Base-by-base conservation (phyloP, 768 basidiomycete species). In the Clitopilus hobsonii region DNA sequence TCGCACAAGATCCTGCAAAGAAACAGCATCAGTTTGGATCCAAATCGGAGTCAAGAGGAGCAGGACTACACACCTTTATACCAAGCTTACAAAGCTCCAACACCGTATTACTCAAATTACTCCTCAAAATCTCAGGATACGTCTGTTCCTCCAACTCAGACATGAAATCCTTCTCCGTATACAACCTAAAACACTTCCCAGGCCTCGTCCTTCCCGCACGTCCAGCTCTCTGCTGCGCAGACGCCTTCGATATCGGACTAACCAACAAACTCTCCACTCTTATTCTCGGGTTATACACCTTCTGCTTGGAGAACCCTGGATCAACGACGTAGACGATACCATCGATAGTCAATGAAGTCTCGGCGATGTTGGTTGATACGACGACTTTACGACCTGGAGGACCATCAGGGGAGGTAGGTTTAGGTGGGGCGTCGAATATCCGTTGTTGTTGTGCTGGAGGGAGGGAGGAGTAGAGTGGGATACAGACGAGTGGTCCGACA, bases 271-370 rank as follows among this genome's bases (percentile, higher is more conserved):
- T 89, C 74, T 99, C 96, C 18, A 98, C 96, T 48, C 96, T 86
- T 56, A 98, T 97, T 26, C 96, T 83, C 0, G 96, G 97, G 68
- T 98, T 98, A 76, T 98, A 99, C 49, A 98, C 89, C 67, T 96
- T 98, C 71, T 98, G 96, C 71, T 99, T 96, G 28, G 90, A 94
- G 74, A 98, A 97, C 1, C 94, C 95, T 0, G 95, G 93, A 65
- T 98, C 96, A 47, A 98, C 94, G 55, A 98, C 96, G 63, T 98
- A 99, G n/a, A 99, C 95, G 63, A 99, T 98, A 20, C 96, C 96
- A 61, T 99, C 96, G 55, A 99, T 98, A 2, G 96, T 99, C 38
- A 98, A 73, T 1, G 94, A 96, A 1, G 96, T 98, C 71, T 99
- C 96, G 2, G 97, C 97, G 55, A 98, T 94, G 67, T 98, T 99